Evolutionary conservation across 257 asterid genomes (phyloP), one percentile per base, ranked within the genome.

Genomic region (Nyctanthes arbortristis): DNA sequence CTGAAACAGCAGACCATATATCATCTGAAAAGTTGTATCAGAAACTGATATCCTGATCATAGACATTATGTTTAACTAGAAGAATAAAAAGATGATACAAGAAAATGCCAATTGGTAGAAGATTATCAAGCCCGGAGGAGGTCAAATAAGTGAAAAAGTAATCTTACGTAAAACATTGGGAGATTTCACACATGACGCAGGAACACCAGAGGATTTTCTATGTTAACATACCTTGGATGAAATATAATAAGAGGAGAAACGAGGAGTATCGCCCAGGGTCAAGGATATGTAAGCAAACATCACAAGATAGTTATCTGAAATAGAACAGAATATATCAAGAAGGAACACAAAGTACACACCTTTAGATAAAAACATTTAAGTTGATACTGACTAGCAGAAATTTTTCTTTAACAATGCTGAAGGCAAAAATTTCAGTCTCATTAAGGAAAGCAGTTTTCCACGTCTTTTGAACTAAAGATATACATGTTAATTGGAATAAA

Each of bases 251-350:
- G 97, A 84, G 69, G 96, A 75, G 80, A 89, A 89, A 56, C 86
- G 86, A 66, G 97, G 89, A 74, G 89, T 79, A 78, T 88, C 96
- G 27, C 99, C 99, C 76, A 94, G 90, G 13, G 99, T 89, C 91
- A 94, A 78, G 11, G 99, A 94, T 86, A 94, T 94, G 79, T 94
- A 94, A 57, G 99, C 99, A 81, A 94, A 94, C 99, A 94, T 94
- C 65, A 94, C 99, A 56, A 94, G 97, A 87, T 94, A 94, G 89
- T 94, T 83, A 94, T 88, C 99, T 94, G 97, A 63, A 76, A 81
- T 54, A 73, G 37, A 72, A 76, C 16, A 66, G 57, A 7, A 43
- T 24, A 55, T 33, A 29, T 32, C 52, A 43, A 27, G 74, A 66
- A 56, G 57, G 24, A 71, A n/a, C 24, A 57, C 40, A 58, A 64